A percentile compares a stretch with the other conserved stretches of the same genome.
These are phyloP conservation scores for Tolypocladium ophioglossoides DNA, from an alignment of 2,329 filamentous ascomycete species.

Conservation along the genomic window DNA sequence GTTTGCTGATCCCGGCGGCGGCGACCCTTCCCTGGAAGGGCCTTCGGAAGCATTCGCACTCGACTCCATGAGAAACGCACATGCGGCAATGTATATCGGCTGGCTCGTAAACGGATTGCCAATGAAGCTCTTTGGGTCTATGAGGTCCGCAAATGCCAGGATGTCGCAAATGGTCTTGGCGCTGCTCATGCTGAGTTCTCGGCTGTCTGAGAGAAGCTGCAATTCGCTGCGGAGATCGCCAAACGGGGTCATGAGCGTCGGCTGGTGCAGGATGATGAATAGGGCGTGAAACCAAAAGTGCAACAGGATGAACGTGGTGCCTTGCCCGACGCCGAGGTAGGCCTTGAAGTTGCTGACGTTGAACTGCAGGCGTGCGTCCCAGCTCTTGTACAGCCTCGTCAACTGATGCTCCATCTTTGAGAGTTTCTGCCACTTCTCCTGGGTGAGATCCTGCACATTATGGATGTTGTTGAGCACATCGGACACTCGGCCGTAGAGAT, in stretches of 20 bases:
- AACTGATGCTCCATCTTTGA: conserved; percentile 72
- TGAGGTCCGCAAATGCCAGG: conserved; percentile 72
- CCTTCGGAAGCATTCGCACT: conserved; percentile 55
- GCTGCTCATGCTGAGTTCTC: conserved; percentile 75
- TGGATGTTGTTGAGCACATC: conserved; percentile 77
- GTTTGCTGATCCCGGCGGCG: conserved; percentile 17
- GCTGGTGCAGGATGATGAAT: conserved; percentile 77
- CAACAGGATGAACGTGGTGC: conserved; percentile 76
- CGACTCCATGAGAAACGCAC: conserved; percentile 78
- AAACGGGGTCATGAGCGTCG: conserved; percentile 71
- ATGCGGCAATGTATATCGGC: conserved; percentile 85
- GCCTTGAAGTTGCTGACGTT: conserved; percentile 79
- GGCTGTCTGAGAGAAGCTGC: conserved; percentile 68
- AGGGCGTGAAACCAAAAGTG: conserved; percentile 86
- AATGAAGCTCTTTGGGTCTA: conserved; percentile 76
- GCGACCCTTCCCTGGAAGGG: conserved; percentile 46
- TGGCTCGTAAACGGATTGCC: conserved; percentile 85
- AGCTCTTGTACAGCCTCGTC: conserved; percentile 59
- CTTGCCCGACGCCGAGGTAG: conserved; percentile 70
- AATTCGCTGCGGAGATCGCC: conserved; percentile 46
- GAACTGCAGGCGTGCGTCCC: conserved; percentile 68
- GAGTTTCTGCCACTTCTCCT: conserved; percentile 61
- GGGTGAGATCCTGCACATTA: conserved; percentile 61
- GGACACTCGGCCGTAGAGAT: conserved; percentile 75
- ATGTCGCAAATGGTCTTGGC: conserved; percentile 91